phyloP scores from a whole-genome alignment of 306 rosid species.

The Gillenia trifoliata region DNA sequence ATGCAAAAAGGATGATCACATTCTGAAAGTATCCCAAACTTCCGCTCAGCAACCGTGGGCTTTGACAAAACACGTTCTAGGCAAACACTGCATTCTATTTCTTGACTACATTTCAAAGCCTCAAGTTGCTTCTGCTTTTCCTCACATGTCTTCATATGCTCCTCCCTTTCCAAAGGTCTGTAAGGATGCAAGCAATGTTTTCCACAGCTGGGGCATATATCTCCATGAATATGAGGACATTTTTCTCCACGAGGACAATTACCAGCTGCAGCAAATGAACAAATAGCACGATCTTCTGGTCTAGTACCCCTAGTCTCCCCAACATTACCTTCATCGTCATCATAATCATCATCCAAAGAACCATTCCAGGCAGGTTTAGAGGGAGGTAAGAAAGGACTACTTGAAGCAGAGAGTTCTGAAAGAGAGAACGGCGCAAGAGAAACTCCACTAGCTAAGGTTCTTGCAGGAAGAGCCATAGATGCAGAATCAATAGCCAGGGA shows the following conservation, averaged over 20 bases:
- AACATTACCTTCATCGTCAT: slow-evolving; percentile 28
- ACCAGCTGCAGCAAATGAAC: slow-evolving; percentile 98
- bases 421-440: slow-evolving; percentile 23
- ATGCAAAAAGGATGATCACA: slow-evolving; percentile 96
- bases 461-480: slow-evolving; percentile 24
- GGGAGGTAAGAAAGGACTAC: slow-evolving; percentile 39
- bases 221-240: slow-evolving; percentile 90
- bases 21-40: slow-evolving; percentile 91
- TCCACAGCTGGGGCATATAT: slow-evolving; percentile 82
- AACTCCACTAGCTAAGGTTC: slow-evolving; percentile 34
- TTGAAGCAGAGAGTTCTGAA: slow-evolving; percentile 42
- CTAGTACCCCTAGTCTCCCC: slow-evolving; percentile 35
- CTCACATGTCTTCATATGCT: slow-evolving; percentile 66
- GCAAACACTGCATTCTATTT: slow-evolving; percentile 96
- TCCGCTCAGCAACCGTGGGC: slow-evolving; percentile 70
- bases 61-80: slow-evolving; percentile 90
- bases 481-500: slow-evolving; percentile 37
- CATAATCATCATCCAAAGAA: slow-evolving; percentile 36
- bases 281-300: slow-evolving; percentile 67
- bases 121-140: slow-evolving; percentile 77
- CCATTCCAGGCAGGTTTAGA: slow-evolving; percentile 44
- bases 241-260: slow-evolving; percentile 81
- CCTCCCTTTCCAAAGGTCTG: slow-evolving; percentile 81
- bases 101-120: slow-evolving; percentile 82
- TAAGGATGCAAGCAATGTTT: slow-evolving; percentile 85